phyloP scores from a whole-genome alignment of 1,284 basidiomycete genomes.

The Rhizopogon parksii region DNA sequence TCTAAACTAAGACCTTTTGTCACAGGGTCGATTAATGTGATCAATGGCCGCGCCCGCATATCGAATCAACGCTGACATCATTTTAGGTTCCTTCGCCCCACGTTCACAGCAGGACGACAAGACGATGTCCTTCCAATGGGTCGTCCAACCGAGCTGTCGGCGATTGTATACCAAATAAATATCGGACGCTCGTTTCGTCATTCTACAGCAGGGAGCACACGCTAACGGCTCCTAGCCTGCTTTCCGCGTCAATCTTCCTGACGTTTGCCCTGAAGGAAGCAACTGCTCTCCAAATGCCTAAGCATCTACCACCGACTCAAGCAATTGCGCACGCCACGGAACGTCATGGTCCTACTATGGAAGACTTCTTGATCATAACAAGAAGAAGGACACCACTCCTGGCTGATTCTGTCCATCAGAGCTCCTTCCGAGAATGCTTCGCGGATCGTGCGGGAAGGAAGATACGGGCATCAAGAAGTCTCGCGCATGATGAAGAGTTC shows the following conservation, averaged over 20 bases:
- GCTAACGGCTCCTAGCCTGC: conserved; percentile 31
- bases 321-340: conserved; percentile 35
- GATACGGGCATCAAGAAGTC: conserved; percentile 31
- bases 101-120: conserved; percentile 24
- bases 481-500: conserved; percentile 37
- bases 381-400: conserved; percentile 36
- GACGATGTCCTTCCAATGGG: conserved; percentile 14
- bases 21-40: conserved; percentile 22
- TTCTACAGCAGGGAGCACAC: conserved; percentile 19
- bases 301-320: conserved; percentile 43
- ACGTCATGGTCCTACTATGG: conserved; percentile 42
- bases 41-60: conserved; percentile 13
- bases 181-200: neutral
- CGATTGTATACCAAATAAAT: neutral
- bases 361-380: conserved; percentile 36
- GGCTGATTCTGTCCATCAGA: conserved; percentile 32
- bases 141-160: conserved; percentile 17
- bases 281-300: conserved; percentile 35
- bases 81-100: conserved; percentile 18
- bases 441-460: conserved; percentile 28
- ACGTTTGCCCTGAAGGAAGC: conserved; percentile 44
- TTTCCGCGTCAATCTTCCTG: conserved; percentile 41
- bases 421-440: conserved; percentile 25
- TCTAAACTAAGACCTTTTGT: conserved; percentile 34
- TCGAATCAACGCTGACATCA: conserved; percentile 14